Percentiles rank a stretch among this genome's conserved stretches.
Conservation (phyloP, 2,329 filamentous ascomycete species). For the Teratosphaeria destructans region DNA sequence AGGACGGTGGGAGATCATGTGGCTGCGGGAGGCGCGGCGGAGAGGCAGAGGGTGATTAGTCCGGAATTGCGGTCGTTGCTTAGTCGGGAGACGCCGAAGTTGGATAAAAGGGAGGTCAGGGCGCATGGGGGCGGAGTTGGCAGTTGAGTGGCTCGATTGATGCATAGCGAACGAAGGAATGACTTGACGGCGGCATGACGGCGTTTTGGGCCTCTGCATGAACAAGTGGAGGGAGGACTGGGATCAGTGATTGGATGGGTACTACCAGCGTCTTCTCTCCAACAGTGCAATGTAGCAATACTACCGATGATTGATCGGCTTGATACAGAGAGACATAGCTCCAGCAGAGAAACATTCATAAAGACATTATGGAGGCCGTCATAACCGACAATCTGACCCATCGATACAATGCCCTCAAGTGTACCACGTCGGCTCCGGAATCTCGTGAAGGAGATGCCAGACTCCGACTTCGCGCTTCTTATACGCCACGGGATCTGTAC, state of each 20-base stretch:
- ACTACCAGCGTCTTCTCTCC: not conserved
- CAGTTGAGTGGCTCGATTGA: slow-evolving; percentile 3
- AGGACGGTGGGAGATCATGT: slow-evolving; percentile 24
- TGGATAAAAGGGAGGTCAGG: slow-evolving; percentile 37
- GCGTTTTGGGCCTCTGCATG: not conserved
- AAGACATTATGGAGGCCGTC: not conserved
- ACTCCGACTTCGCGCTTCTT: slow-evolving; percentile 54
- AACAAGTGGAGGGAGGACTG: not conserved
- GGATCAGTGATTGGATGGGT: not conserved
- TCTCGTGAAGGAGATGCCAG: slow-evolving; percentile 46
- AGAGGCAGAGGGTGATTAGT: slow-evolving; percentile 47
- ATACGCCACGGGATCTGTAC: slow-evolving; percentile 49
- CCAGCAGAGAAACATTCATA: not conserved
- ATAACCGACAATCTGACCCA: not conserved
- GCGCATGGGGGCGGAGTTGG: slow-evolving; percentile 35
- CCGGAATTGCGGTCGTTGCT: slow-evolving; percentile 52
- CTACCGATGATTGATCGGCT: not conserved
- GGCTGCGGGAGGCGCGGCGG: slow-evolving; percentile 17
- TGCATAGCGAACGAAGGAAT: not conserved
- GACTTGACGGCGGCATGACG: not conserved
- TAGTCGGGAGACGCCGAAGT: slow-evolving; percentile 47
- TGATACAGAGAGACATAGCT: not conserved
- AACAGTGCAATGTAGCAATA: not conserved
- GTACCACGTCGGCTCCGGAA: slow-evolving; percentile 52
- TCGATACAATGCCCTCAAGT: slow-evolving; percentile 29